A percentile compares a stretch with the other conserved stretches of the same genome.
These are phyloP conservation scores for Nitzschia inconspicua DNA, from an alignment of 108 stramenopile genomes.

Conservation along the genomic window DNA sequence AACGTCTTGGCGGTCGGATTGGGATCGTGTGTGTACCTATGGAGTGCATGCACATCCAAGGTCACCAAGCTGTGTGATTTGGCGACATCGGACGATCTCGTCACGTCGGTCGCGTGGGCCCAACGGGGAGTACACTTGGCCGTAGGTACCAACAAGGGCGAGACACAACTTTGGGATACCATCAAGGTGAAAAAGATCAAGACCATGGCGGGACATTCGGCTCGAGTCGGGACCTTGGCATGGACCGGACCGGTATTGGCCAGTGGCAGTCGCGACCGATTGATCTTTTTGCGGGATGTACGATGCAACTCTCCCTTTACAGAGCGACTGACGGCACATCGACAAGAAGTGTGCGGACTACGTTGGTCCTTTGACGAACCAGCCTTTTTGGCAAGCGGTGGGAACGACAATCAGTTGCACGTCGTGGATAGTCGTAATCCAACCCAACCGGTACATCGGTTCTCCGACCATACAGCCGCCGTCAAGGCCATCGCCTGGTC, in stretches of 20 bases:
- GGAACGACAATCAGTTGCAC: slow-evolving; percentile 97
- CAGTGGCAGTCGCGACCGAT: slow-evolving; percentile 90
- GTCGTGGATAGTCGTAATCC: slow-evolving; percentile 91
- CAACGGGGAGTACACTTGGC: slow-evolving; percentile 89
- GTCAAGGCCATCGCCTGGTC: slow-evolving; percentile 99
- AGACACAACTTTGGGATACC: slow-evolving; percentile 94
- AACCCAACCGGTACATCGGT: slow-evolving; percentile 54
- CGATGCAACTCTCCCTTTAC: slow-evolving; percentile 63
- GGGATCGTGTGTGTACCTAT: slow-evolving; percentile 89
- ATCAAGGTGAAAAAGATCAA: slow-evolving; percentile 76
- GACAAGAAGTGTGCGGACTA: slow-evolving; percentile 98
- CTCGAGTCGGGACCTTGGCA: slow-evolving; percentile 88
- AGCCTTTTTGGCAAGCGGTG: slow-evolving; percentile 87
- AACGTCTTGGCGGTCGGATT: slow-evolving; percentile 99
- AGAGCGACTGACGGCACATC: slow-evolving; percentile 75
- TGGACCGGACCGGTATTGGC: slow-evolving; percentile 90
- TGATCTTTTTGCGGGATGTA: slow-evolving; percentile 90
- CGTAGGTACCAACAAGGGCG: slow-evolving; percentile 85
- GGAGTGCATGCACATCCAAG: slow-evolving; percentile 90
- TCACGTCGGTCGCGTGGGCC: slow-evolving; percentile 94
- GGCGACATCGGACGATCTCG: slow-evolving; percentile 49
- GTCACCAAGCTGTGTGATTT: slow-evolving; percentile 91
- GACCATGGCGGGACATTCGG: slow-evolving; percentile 83
- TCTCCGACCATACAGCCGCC: slow-evolving; percentile 95
- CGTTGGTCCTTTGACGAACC: slow-evolving; percentile 95